Conservation (phyloP, 805 yeast species). For the Torulaspora maleeae region DNA sequence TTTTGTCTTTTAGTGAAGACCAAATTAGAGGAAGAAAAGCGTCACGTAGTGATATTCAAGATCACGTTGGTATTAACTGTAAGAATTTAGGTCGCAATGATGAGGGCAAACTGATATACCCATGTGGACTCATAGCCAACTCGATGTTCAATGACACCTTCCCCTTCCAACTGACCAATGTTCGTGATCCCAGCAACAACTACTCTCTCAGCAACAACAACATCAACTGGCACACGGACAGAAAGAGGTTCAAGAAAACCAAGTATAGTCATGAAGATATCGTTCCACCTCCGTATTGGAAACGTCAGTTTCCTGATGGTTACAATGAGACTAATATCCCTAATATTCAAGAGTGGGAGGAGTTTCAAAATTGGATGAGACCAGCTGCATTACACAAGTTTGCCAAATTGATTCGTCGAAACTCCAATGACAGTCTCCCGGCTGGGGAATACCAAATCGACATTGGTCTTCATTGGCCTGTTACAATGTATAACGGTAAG, state of each 20-base stretch:
- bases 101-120: constrained; percentile 67
- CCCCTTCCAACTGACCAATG: constrained; percentile 36
- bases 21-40: constrained; percentile 79
- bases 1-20: constrained; percentile 76
- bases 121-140: constrained; percentile 94
- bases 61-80: constrained; percentile 50
- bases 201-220: constrained; percentile 46
- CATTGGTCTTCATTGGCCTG: constrained; percentile 78
- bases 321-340: constrained; percentile 81
- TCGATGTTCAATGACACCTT: constrained; percentile 88
- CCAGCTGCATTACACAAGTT: constrained; percentile 69
- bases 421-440: constrained; percentile 49
- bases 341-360: constrained; percentile 69
- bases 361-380: constrained; percentile 96
- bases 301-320: constrained; percentile 71
- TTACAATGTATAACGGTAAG: constrained; percentile 58
- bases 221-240: constrained; percentile 84
- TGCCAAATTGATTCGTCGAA: constrained; percentile 61
- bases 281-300: constrained; percentile 96
- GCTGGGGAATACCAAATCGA: constrained; percentile 60
- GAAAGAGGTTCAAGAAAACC: constrained; percentile 66
- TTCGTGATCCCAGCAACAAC: constrained; percentile 34
- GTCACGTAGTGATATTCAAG: constrained; percentile 46
- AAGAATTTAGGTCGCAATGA: constrained; percentile 52
- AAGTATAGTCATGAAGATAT: constrained; percentile 61